Percentiles rank a stretch among this genome's conserved stretches.
phyloP scores from a whole-genome alignment of 176 grass and related monocot species.

The Coix lacrymajobi region DNA sequence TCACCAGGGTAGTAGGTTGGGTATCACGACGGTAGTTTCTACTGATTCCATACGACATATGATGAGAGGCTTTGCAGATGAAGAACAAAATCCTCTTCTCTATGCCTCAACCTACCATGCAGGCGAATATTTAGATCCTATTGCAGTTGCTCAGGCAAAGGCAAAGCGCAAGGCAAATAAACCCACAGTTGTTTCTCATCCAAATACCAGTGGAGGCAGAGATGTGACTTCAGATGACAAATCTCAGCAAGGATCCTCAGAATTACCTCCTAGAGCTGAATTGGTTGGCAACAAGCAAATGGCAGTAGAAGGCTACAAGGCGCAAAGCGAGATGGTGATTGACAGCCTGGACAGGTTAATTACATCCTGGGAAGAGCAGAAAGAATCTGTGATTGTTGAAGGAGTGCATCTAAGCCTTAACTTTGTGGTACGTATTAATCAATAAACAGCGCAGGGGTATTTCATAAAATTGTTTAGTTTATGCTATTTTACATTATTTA shows the following conservation, averaged over 20 bases:
- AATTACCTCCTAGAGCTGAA: constrained; percentile 41
- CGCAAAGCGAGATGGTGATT: constrained; percentile 95
- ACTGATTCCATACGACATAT: constrained; percentile 97
- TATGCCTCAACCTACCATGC: constrained; percentile 98
- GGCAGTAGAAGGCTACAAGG: constrained; percentile 95
- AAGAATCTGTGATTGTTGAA: constrained; percentile 94
- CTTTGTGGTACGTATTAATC: constrained; percentile 69
- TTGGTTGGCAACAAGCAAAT: constrained; percentile 71
- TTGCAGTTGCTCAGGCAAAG: constrained; percentile 78
- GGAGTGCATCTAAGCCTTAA: constrained; percentile 98
- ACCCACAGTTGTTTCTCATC: constrained; percentile 37
- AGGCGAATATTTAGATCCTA: constrained; percentile 75
- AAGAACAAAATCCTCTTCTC: constrained; percentile 81
- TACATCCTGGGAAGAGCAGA: constrained; percentile 91
- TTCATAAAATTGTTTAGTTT: background rate
- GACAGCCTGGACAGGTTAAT: constrained; percentile 93
- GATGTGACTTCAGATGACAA: constrained; percentile 48
- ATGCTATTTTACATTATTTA: constrained; percentile 6
- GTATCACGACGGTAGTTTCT: constrained; percentile 85
- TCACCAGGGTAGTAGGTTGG: constrained; percentile 76
- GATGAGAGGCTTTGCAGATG: constrained; percentile 90
- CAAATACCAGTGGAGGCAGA: constrained; percentile 29
- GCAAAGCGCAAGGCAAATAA: constrained; percentile 81
- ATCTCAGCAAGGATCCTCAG: constrained; percentile 25
- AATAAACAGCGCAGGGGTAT: background rate